These are phyloP conservation scores for Alternaria sp. DNA, from an alignment of 2,329 filamentous ascomycete genomes.

Conservation along the genomic window DNA sequence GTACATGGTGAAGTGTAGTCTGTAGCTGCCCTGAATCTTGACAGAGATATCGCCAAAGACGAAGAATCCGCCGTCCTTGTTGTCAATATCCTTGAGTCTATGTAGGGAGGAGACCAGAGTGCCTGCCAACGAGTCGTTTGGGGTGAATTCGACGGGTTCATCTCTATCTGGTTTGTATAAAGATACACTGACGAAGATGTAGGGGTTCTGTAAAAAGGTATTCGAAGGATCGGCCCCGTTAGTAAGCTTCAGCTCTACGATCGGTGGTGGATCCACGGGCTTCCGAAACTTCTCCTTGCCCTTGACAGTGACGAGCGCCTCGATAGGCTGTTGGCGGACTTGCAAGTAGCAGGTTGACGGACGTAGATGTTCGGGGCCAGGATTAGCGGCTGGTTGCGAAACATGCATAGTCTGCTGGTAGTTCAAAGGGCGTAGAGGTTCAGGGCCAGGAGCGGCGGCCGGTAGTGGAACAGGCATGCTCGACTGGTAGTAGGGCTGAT, in stretches of 20 bases:
- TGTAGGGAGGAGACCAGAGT: conserved; percentile 83
- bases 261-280: conserved; percentile 86
- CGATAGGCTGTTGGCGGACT: conserved; percentile 71
- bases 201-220: conserved; percentile 71
- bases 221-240: conserved; percentile 62
- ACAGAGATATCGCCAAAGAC: conserved; percentile 90
- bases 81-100: conserved; percentile 79
- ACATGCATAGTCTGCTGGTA: background rate
- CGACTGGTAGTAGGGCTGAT: background rate
- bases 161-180: conserved; percentile 60
- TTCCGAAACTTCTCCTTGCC: conserved; percentile 86
- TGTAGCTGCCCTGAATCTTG: conserved; percentile 74
- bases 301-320: conserved; percentile 69
- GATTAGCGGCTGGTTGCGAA: background rate
- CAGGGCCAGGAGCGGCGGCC: background rate
- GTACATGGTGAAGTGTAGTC: conserved; percentile 79
- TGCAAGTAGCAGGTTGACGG: conserved; percentile 5
- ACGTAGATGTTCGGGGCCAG: background rate
- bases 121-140: conserved; percentile 66
- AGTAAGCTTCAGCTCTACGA: conserved; percentile 73
- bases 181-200: conserved; percentile 68
- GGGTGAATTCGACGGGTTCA: conserved; percentile 53
- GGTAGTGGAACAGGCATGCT: background rate
- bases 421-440: background rate
- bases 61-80: conserved; percentile 83